These are phyloP conservation scores for Chenopodium quinoa DNA, from an alignment of 148 eudicot species.

Conservation along the genomic window DNA sequence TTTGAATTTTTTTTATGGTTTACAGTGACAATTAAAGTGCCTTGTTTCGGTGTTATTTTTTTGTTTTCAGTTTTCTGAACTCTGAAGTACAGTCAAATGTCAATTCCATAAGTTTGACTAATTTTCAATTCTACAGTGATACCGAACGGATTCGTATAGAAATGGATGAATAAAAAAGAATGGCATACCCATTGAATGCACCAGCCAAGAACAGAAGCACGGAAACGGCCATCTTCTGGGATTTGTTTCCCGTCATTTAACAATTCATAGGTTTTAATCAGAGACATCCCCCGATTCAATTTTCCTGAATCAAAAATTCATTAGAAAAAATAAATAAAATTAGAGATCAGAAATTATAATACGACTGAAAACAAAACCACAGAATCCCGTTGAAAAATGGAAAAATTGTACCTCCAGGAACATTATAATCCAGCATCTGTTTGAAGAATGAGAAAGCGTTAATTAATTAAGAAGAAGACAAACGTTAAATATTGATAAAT, in stretches of 20 bases:
- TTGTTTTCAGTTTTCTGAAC: too few species aligned
- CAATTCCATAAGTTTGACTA: too few species aligned
- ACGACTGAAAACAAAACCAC: too few species aligned
- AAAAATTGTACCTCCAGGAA: conserved; percentile 33
- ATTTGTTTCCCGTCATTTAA: conserved; percentile 39
- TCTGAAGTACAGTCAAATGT: too few species aligned
- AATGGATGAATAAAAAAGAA: too few species aligned
- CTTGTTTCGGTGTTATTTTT: too few species aligned
- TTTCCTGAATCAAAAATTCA: conserved; percentile 38
- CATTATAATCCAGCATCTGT: conserved; percentile 43
- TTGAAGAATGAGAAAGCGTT: background rate
- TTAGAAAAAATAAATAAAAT: background rate
- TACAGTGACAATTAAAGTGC: too few species aligned
- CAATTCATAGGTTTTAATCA: conserved; percentile 43
- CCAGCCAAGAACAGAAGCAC: conserved; percentile 52
- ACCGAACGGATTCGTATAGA: too few species aligned
- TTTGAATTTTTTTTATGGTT: too few species aligned
- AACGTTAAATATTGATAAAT: background rate
- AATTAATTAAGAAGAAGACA: background rate
- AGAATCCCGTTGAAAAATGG: background rate
- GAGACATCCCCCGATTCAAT: conserved; percentile 51
- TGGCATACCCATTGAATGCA: conserved; percentile 47
- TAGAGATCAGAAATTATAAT: background rate
- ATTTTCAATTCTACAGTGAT: too few species aligned
- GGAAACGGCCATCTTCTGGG: conserved; percentile 35